Evolutionary conservation across 768 basidiomycete genomes (phyloP).

Genomic region (Kwoniella sp.): DNA sequence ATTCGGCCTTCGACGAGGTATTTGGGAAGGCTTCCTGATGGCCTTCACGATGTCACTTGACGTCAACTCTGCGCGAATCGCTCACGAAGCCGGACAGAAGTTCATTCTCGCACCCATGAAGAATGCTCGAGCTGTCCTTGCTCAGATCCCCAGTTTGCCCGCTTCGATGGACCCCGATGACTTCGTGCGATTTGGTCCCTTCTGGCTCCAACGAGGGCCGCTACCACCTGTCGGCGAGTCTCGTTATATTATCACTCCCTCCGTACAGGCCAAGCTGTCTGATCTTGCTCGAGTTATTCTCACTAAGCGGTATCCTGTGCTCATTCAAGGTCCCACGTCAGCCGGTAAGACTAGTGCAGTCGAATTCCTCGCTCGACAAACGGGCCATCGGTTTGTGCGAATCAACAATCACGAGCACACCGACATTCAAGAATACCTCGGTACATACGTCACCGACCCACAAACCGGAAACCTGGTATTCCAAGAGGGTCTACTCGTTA

Average conservation of each 20-base stretch:
- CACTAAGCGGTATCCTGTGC: conserved; percentile 84
- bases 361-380: conserved; percentile 88
- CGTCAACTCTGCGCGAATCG: conserved; percentile 66
- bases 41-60: conserved; percentile 96
- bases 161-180: conserved; percentile 59
- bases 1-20: conserved; percentile 78
- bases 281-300: conserved; percentile 90
- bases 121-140: conserved; percentile 74
- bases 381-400: conserved; percentile 92
- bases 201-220: conserved; percentile 81
- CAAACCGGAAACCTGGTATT: conserved; percentile 90
- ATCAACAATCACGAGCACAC: conserved; percentile 99
- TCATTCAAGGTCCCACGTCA: conserved; percentile 97
- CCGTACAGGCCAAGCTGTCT: conserved; percentile 89
- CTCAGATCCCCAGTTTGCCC: conserved; percentile 68
- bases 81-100: conserved; percentile 70
- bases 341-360: conserved; percentile 96
- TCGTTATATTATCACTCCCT: conserved; percentile 91
- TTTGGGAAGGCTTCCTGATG: conserved; percentile 98
- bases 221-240: conserved; percentile 64
- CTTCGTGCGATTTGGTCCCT: conserved; percentile 84
- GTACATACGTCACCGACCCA: conserved; percentile 92
- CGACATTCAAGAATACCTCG: conserved; percentile 97
- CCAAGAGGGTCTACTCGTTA: conserved; percentile 89
- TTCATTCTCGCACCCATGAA: conserved; percentile 76